Evolutionary conservation across 306 rosid genomes (phyloP), one percentile per base, ranked within the genome.

Genomic region (Pterocarpus santalinus): DNA sequence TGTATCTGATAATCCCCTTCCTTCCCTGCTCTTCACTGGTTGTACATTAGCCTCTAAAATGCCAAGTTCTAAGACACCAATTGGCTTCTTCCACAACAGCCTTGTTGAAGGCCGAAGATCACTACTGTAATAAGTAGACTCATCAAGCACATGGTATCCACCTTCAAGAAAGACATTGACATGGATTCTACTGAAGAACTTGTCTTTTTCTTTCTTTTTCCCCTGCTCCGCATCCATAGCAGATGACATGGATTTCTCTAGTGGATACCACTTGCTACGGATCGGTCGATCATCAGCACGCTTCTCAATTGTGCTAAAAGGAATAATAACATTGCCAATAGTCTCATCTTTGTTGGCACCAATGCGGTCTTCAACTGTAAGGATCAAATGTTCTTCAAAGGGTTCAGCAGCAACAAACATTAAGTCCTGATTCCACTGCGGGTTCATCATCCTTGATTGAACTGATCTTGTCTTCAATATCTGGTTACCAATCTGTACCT

Each of bases 91-190:
- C 97, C 97, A 91, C 0, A 95, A 92, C 73, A 35, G 91, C 85
- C 78, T 93, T 11, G 88, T 74, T 11, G 94, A 78, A 17, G 99
- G 98, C 39, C 93, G 88, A 44, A 95, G 94, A 87, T 95, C 99
- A 17, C 97, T 92, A 36, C 99, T 95, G 73, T 91, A 93, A 73
- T 91, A 85, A 85, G 94, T 89, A 11, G 99, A 92, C 87, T 93
- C 97, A 63, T 95, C 98, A 52, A 95, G 88, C 52, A 95, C 99
- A 76, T 95, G 99, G 86, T 93, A 95, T 55, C 99, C 99, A 71
- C 99, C 99, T 28, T 95, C 99, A 51, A 91, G 98, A 69, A 80
- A 90, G 12, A 90, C 58, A 33, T 64, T 80, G 33, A 93, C 87
- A 77, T 90, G 94, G 65, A 95, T 82, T 65, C 89, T 85, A 63